Conservation (phyloP, 371 early-diverging fungal genomes). For the Batrachochytrium dendrobatidis region DNA sequence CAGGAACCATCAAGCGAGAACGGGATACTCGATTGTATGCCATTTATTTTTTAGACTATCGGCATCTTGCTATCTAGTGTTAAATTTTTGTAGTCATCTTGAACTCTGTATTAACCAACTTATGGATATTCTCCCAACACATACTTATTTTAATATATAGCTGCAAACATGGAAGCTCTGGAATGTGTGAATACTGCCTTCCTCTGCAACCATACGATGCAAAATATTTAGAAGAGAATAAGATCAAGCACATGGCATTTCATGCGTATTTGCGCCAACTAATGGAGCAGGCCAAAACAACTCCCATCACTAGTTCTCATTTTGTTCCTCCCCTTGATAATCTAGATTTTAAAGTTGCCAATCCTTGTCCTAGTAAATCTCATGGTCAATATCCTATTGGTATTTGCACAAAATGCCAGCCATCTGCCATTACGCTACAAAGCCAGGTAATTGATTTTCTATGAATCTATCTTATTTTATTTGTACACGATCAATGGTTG, state of each 20-base stretch:
- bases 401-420: conserved; percentile 97
- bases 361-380: conserved; percentile 64
- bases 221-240: conserved; percentile 75
- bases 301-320: conserved; percentile 14
- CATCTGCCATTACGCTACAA: conserved; percentile 85
- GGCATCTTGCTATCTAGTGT: not conserved
- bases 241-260: conserved; percentile 96
- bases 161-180: conserved; percentile 84
- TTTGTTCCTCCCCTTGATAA: conserved; percentile 79
- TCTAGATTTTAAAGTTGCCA: conserved; percentile 65
- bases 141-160: conserved; percentile 27
- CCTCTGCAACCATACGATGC: conserved; percentile 92
- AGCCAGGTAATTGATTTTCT: conserved; percentile 52
- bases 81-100: not conserved
- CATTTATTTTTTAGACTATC: not conserved
- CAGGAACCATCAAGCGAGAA: conserved; percentile 74
- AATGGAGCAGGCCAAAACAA: conserved; percentile 52
- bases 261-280: conserved; percentile 84
- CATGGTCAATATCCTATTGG: conserved; percentile 90
- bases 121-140: not conserved
- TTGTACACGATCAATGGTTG: not conserved
- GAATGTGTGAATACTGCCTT: conserved; percentile 98
- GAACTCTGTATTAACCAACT: not conserved
- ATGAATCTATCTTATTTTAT: not conserved
- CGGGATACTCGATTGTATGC: conserved; percentile 78